These are phyloP conservation scores for Leccinum olivaceopallidum DNA, from an alignment of 768 basidiomycete genomes.

Conservation along the genomic window DNA sequence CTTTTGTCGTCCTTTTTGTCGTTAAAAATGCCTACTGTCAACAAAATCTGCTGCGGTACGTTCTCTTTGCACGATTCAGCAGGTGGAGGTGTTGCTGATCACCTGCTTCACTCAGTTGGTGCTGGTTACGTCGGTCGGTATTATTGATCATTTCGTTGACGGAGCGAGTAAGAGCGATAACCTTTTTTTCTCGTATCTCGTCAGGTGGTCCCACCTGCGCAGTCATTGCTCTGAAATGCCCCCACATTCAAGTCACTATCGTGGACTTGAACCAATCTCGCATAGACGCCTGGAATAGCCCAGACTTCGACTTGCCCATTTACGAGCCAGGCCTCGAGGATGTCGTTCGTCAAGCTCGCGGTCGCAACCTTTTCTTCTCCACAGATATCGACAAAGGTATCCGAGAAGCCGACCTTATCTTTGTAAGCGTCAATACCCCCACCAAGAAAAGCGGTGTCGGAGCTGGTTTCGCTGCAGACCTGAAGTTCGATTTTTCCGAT, in stretches of 20 bases:
- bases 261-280: slow-evolving; percentile 96
- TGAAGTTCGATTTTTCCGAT: slow-evolving; percentile 67
- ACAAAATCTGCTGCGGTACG: slow-evolving; percentile 89
- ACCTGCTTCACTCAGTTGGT: slow-evolving; percentile 52
- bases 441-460: slow-evolving; percentile 98
- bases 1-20: neutral
- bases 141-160: neutral
- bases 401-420: slow-evolving; percentile 94
- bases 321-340: slow-evolving; percentile 96
- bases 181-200: slow-evolving; percentile 14
- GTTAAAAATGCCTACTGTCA: slow-evolving; percentile 49
- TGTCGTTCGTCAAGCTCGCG: slow-evolving; percentile 84
- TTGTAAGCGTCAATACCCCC: slow-evolving; percentile 98
- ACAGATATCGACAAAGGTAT: slow-evolving; percentile 94
- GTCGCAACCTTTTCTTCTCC: slow-evolving; percentile 96
- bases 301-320: slow-evolving; percentile 85
- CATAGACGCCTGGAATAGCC: slow-evolving; percentile 95
- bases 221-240: slow-evolving; percentile 92
- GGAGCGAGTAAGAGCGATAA: slow-evolving; percentile 10
- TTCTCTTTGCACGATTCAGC: slow-evolving; percentile 20
- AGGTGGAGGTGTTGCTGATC: slow-evolving; percentile 6
- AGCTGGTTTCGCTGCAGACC: slow-evolving; percentile 96
- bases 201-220: slow-evolving; percentile 93
- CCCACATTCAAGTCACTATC: slow-evolving; percentile 92
- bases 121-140: slow-evolving; percentile 90